phyloP scores from a whole-genome alignment of 345 rosid species.

The Arabidopsis thaliana region TAIR10.1 NC_003074.8:960001-960500 shows the following conservation, averaged over 20 bases:
- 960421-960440: slow-evolving; percentile 96
- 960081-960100: slow-evolving; percentile 95
- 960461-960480: slow-evolving; percentile 96
- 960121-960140: slow-evolving; percentile 97
- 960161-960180: slow-evolving; percentile 97
- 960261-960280: slow-evolving; percentile 93
- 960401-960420: slow-evolving; percentile 97
- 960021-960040: slow-evolving; percentile 99
- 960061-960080: slow-evolving; percentile 98
- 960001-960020: slow-evolving; percentile 94
- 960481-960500: slow-evolving; percentile 97
- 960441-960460: slow-evolving; percentile 99
- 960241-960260: slow-evolving; percentile 99
- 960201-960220: slow-evolving; percentile 93
- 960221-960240: slow-evolving; percentile 98
- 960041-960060: slow-evolving; percentile 99
- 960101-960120: slow-evolving; percentile 97
- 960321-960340: background rate
- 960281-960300: slow-evolving; percentile 87
- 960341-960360: background rate
- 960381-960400: slow-evolving; percentile 99
- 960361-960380: slow-evolving; percentile 72
- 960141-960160: slow-evolving; percentile 91
- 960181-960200: slow-evolving; percentile 98
- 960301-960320: background rate